Base-by-base conservation (phyloP, 805 yeast genomes). In the Wickerhamomyces mucosus region DNA sequence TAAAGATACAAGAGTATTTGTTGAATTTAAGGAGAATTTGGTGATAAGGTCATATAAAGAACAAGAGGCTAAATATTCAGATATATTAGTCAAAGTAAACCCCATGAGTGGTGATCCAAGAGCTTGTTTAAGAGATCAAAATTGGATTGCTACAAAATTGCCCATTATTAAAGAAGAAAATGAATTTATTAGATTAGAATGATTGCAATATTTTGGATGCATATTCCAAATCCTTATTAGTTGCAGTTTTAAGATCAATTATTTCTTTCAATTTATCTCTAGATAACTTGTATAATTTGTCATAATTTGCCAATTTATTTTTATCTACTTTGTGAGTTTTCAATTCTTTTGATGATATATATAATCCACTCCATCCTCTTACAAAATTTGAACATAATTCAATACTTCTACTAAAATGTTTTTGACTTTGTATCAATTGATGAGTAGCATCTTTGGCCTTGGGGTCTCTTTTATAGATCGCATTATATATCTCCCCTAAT, bases 1-100 rank as follows among this genome's bases (percentile, higher is more conserved):
- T 5, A 64, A 85, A 39, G 98, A 92, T 49, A 81, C 95, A 0
- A 63, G 99, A 35, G 59, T 88, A 0, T 89, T 69, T 55, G 67
- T 92, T 15, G 96, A 89, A 48, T 77, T 83, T 45, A 72, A 64
- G 21, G 69, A 75, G 4, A 67, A 72, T 43, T 41, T 61, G 41
- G 68, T 89, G 2, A 59, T 89, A 14, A 63, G 95, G 38, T 96
- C 89, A 56, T 78, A 76, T 55, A 79, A 79, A 51, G 72, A 68
- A 41, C 82, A 74, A 43, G 82, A 80, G 48, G 72, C 62, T 16
- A 56, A 59, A 6, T 79, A 76, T 51, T 54, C 57, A 11, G 58
- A 57, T 20, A 63, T 78, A 8, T 48, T 62, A 32, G 48, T 55
- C 13, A 59, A 58, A 28, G 57, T 65, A 3, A n/a, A 14, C 13